A percentile compares a stretch with the other conserved stretches of the same genome.
phyloP scores from a whole-genome alignment of 768 basidiomycete genomes.

The Vishniacozyma victoriae region DNA sequence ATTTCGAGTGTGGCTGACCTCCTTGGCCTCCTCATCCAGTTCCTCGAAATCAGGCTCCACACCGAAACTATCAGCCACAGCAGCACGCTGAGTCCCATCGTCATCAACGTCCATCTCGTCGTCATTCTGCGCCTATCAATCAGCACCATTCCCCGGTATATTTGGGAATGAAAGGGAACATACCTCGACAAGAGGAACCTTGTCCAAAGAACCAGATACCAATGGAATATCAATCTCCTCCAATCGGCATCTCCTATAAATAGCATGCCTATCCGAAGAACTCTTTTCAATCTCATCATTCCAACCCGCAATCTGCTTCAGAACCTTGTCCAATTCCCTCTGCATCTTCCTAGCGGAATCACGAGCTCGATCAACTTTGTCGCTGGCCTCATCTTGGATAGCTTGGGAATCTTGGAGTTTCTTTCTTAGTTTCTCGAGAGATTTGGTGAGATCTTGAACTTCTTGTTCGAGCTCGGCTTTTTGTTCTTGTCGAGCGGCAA shows the following conservation, averaged over 20 bases:
- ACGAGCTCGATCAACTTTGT: constrained; percentile 64
- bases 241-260: constrained; percentile 86
- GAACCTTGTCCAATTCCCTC: constrained; percentile 72
- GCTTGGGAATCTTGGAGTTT: constrained; percentile 63
- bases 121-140: constrained; percentile 68
- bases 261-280: constrained; percentile 72
- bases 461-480: constrained; percentile 44
- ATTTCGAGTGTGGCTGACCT: constrained; percentile 53
- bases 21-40: constrained; percentile 85
- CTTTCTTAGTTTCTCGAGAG: constrained; percentile 55
- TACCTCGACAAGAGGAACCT: constrained; percentile 94
- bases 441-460: constrained; percentile 50
- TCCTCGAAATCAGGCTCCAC: constrained; percentile 91
- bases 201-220: constrained; percentile 64
- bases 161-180: constrained; percentile 10
- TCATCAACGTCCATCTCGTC: constrained; percentile 91
- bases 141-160: constrained; percentile 4
- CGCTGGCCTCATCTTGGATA: constrained; percentile 58
- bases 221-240: constrained; percentile 86
- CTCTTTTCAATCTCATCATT: constrained; percentile 88
- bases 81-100: constrained; percentile 67
- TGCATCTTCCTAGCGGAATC: constrained; percentile 62
- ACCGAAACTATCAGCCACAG: constrained; percentile 70
- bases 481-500: constrained; percentile 52
- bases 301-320: constrained; percentile 85